A percentile compares a stretch with the other conserved stretches of the same genome.
Evolutionary conservation across 352 stramenopile species (phyloP).

Genomic region (Pseudoperonospora humuli): DNA sequence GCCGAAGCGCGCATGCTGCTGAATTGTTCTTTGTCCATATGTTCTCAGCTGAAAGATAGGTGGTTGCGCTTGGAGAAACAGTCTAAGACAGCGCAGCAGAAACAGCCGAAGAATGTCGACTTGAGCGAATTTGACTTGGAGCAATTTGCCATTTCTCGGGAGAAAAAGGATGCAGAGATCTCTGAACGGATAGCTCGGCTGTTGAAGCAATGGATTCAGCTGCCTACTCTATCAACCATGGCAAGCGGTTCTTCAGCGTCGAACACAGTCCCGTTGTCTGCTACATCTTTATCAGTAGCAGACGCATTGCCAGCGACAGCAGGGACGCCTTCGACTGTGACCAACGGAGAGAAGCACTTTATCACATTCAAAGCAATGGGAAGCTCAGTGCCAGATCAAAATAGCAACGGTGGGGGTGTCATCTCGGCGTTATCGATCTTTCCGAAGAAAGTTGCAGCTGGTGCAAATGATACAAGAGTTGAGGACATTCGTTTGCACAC

Average conservation of each 20-base stretch:
- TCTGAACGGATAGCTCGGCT: slow-evolving; percentile 39
- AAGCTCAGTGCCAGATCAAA: slow-evolving; percentile 6
- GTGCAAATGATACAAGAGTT: slow-evolving; percentile 8
- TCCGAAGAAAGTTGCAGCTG: slow-evolving; percentile 26
- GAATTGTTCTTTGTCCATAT: slow-evolving; percentile 50
- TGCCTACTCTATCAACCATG: slow-evolving; percentile 21
- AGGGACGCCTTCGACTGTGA: background rate
- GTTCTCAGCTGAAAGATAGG: slow-evolving; percentile 46
- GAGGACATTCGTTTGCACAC: slow-evolving; percentile 30
- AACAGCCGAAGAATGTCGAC: slow-evolving; percentile 9
- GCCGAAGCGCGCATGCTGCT: slow-evolving; percentile 41
- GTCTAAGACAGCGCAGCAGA: slow-evolving; percentile 24
- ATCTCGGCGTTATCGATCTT: slow-evolving; percentile 32
- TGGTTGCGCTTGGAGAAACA: slow-evolving; percentile 58
- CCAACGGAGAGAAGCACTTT: slow-evolving; percentile 9
- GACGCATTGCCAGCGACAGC: background rate
- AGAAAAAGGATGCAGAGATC: slow-evolving; percentile 48
- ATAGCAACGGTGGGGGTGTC: background rate
- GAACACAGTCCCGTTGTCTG: background rate
- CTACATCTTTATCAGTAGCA: background rate
- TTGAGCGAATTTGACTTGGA: slow-evolving; percentile 43
- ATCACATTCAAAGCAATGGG: slow-evolving; percentile 23
- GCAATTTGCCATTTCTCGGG: slow-evolving; percentile 42
- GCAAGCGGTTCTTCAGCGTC: slow-evolving; percentile 8
- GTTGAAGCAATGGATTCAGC: slow-evolving; percentile 52